Evolutionary conservation across 2,329 filamentous ascomycete species (phyloP), one percentile per base, ranked within the genome.

Genomic region (Emericellopsis atlantica): DNA sequence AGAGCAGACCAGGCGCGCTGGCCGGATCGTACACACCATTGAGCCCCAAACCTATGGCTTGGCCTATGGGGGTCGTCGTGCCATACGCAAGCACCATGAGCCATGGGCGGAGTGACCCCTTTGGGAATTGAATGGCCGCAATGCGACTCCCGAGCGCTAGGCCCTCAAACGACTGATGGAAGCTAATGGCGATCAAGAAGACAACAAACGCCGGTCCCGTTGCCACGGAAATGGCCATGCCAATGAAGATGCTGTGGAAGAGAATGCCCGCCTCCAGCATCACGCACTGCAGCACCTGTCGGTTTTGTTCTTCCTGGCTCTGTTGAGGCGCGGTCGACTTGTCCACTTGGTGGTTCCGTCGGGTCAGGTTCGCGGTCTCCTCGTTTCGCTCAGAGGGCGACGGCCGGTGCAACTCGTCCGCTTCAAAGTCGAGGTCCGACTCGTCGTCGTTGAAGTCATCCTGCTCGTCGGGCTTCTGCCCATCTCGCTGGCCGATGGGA

Each of bases 101-200:
- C 82, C 82, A 93, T 0, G 92, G 90, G 37, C 84, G 83, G 2
- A 75, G 62, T 0, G 84, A 90, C 3, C 72, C 72, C 16, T 72
- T 72, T 0, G 84, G 76, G 53, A 95, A 95, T 56, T 82, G 78
- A 23, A 94, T 77, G 9, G 84, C 82, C 0, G 86, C 84, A 51
- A 94, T 94, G 43, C 87, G 82, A 35, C 84, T 84, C 6, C 87
- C 87, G 5, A 94, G 74, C 0, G 87, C 87, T 12, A 94, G 77
- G 2, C 87, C 87, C 62, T 94, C 87, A 48, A 94, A 94, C 1
- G 84, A 87, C 62, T 94, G 84, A 54, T 92, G 85, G 59, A 90
- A 89, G 48, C 76, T 78, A 46, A 92, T 88, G 39, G 85, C 85
- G 24, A 89, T 69, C 0, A 92, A 67, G 47, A 92, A 84, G 11